Evolutionary conservation across 805 yeast genomes (phyloP), one percentile per base, ranked within the genome.

Genomic region (Saccharomycopsis fermentans): DNA sequence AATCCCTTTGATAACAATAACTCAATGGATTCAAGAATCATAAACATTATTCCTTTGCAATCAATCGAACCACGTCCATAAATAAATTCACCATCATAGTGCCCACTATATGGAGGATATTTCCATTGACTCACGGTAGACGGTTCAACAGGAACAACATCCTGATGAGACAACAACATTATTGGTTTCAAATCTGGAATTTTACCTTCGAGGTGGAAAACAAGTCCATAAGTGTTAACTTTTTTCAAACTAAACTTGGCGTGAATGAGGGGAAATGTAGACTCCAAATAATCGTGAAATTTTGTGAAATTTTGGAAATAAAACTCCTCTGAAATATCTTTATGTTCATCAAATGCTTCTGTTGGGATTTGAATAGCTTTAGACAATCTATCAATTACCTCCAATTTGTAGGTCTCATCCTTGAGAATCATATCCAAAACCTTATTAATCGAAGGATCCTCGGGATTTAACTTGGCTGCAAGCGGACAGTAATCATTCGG

Each of bases 31-130:
- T 87, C 92, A 66, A 88, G 68, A 56, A 84, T 77, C 1, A 82
- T 86, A 60, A 85, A 74, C 55, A 90, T 73, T 37, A 83, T 71
- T 67, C 83, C 83, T 69, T 89, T 90, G 68, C 90, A 84, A 69
- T 90, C 96, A 52, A 77, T 70, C 1, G 87, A 69, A 43, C 96
- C 96, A 65, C 96, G 78, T 1, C 96, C 96, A 78, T 82, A 87
- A 5, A 90, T 65, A 43, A 67, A 71, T 29, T 75, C 73, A n/a
- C 89, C 90, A 64, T 88, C 95, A 66, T 73, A 87, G 64, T 77
- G 73, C 14, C 86, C 90, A n/a, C 75, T 68, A 59, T 81, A 86
- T 2, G 96, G 95, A 14, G 83, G 84, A 66, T 81, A 75, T 0
- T 73, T 71, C 95, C 95, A 88, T 58, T 79, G 73, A 32, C 66